A percentile compares a stretch with the other conserved stretches of the same genome.
These are phyloP conservation scores for Leptographium galeiforme DNA, from an alignment of 2,329 filamentous ascomycete genomes.

Conservation along the genomic window DNA sequence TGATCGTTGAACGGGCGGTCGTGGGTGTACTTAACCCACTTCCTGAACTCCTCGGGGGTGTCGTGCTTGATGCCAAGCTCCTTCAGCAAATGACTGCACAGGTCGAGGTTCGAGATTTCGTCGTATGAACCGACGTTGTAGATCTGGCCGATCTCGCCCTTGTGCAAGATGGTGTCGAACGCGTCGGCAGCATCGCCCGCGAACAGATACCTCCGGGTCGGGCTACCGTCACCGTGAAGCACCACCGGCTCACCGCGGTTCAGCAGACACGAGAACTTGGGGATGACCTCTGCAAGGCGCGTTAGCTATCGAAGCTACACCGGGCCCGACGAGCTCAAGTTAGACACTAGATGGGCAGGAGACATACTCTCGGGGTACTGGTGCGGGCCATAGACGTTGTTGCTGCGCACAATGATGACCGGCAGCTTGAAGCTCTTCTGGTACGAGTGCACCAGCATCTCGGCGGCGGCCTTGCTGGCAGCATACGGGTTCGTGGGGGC, in stretches of 20 bases:
- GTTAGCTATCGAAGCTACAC: neutral
- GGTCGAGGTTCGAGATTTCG: constrained; percentile 60
- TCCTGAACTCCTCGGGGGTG: constrained; percentile 37
- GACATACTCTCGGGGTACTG: constrained; percentile 69
- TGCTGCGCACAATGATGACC: constrained; percentile 65
- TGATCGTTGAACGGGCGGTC: constrained; percentile 71
- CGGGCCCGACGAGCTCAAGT: no score
- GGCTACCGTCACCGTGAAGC: constrained; percentile 63
- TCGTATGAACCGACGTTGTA: constrained; percentile 74
- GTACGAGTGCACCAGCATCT: constrained; percentile 82
- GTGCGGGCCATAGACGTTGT: constrained; percentile 77
- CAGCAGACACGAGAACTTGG: constrained; percentile 65
- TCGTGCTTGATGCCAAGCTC: constrained; percentile 44
- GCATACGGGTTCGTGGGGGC: constrained; percentile 74
- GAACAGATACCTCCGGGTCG: constrained; percentile 63
- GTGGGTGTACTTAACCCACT: constrained; percentile 60
- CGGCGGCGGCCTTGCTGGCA: constrained; percentile 67
- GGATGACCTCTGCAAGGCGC: constrained; percentile 56
- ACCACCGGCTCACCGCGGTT: constrained; percentile 53
- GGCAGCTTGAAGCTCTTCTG: constrained; percentile 71
- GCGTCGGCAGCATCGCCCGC: constrained; percentile 70
- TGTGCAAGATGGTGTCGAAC: constrained; percentile 73
- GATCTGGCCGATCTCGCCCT: constrained; percentile 57
- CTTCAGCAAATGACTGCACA: constrained; percentile 52
- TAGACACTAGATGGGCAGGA: no score